Percentiles rank a stretch among this genome's conserved stretches.
Conservation (phyloP, 257 asterid genomes). For the Thymus quinquecostatus region DNA sequence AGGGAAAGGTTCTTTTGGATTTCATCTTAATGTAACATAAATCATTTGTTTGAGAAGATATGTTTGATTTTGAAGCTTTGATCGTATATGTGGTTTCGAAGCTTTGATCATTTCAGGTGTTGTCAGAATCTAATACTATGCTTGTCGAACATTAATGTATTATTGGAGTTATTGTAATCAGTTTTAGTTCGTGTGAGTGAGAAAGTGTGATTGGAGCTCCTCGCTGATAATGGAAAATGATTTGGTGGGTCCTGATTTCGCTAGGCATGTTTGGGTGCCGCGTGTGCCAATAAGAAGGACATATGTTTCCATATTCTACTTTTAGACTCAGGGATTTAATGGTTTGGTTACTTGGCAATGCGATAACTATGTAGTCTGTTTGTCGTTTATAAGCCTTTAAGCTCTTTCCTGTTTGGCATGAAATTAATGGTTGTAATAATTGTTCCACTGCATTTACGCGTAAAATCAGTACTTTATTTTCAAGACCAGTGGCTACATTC, state of each 20-base stretch:
- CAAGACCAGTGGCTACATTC: neutral
- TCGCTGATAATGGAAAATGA: neutral
- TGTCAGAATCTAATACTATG: neutral
- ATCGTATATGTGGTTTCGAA: neutral
- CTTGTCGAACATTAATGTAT: neutral
- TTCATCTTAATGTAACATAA: neutral
- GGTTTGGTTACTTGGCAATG: constrained; percentile 25
- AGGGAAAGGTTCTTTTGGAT: constrained; percentile 3
- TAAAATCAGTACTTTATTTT: neutral
- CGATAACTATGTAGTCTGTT: constrained; percentile 12
- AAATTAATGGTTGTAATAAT: constrained; percentile 9
- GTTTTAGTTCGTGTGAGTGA: neutral
- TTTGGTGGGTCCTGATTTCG: constrained; percentile 7
- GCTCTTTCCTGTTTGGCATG: constrained; percentile 17
- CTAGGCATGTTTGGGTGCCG: constrained; percentile 9
- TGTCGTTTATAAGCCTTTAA: neutral
- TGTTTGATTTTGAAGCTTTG: neutral
- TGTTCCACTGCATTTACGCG: constrained; percentile 1
- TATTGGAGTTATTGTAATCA: constrained; percentile 14
- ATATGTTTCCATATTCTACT: constrained; percentile 15
- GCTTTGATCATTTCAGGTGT: constrained; percentile 18
- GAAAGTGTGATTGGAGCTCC: constrained; percentile 3
- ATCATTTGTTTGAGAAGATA: constrained; percentile 14
- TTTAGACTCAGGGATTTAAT: neutral
- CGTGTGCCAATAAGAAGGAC: constrained; percentile 10